Evolutionary conservation across 371 early-diverging fungal species (phyloP).

Genomic region (Mucor racemosus): DNA sequence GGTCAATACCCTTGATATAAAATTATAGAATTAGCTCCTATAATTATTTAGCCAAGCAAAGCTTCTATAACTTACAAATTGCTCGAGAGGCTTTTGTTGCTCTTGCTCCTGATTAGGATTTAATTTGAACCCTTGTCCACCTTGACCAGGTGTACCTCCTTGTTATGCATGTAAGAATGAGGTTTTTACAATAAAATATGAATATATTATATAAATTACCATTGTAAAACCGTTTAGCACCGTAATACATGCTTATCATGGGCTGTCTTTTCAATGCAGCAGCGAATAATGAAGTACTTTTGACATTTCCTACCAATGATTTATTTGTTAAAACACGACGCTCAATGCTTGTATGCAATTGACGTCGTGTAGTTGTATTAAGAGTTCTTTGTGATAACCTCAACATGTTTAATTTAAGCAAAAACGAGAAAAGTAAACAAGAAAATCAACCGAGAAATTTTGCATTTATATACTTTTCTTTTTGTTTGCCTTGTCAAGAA

Average conservation of each 20-base stretch:
- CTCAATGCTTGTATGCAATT: neutral
- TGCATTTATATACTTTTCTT: neutral
- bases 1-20: conserved; percentile 57
- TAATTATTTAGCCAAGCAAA: too few relatives aligned
- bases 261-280: conserved; percentile 1
- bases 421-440: neutral
- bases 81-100: conserved; percentile 45
- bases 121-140: conserved; percentile 41
- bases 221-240: conserved; percentile 21
- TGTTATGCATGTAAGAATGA: neutral
- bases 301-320: conserved; percentile 1
- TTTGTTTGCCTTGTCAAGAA: neutral
- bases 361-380: neutral
- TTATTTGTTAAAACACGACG: neutral
- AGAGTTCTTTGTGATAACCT: conserved; percentile 5
- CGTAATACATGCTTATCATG: neutral
- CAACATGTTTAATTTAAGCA: neutral
- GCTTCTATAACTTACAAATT: conserved; percentile 34
- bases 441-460: neutral
- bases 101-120: conserved; percentile 48
- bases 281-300: neutral
- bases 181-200: neutral
- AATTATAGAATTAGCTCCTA: neutral
- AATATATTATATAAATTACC: conserved; percentile 8
- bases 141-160: conserved; percentile 18